A percentile compares a stretch with the other conserved stretches of the same genome.
Evolutionary conservation across 768 basidiomycete genomes (phyloP).

Genomic region (Gelatoporia subvermispora): DNA sequence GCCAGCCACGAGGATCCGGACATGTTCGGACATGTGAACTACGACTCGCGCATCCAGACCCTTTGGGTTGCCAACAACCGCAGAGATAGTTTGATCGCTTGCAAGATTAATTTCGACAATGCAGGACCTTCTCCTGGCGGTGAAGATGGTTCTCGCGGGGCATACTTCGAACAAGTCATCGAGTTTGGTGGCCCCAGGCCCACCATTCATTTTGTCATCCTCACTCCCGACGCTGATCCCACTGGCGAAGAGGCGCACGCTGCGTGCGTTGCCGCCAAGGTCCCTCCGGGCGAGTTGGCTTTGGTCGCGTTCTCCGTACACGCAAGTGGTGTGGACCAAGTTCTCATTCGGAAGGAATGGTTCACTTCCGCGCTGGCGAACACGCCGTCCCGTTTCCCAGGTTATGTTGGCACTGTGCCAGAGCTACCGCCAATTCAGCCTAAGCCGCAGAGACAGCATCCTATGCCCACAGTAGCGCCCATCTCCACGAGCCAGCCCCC

Average conservation of each 20-base stretch:
- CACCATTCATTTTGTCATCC: conserved; percentile 85
- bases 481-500: conserved; percentile 10
- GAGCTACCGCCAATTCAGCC: conserved; percentile 18
- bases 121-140: conserved; percentile 46
- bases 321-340: conserved; percentile 83
- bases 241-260: conserved; percentile 79
- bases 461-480: background rate
- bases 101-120: conserved; percentile 65
- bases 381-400: conserved; percentile 60
- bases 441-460: conserved; percentile 13
- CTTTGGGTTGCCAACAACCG: conserved; percentile 86
- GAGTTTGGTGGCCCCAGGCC: conserved; percentile 83
- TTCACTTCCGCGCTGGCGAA: conserved; percentile 61
- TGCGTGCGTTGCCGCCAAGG: conserved; percentile 78
- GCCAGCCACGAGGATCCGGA: conserved; percentile 67
- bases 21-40: conserved; percentile 86
- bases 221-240: conserved; percentile 80
- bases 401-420: conserved; percentile 21
- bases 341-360: conserved; percentile 83
- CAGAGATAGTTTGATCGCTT: conserved; percentile 77
- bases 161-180: conserved; percentile 67
- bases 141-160: conserved; percentile 53
- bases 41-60: conserved; percentile 80
- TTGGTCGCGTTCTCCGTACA: conserved; percentile 88
- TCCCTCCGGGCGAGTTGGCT: conserved; percentile 70